Conservation (phyloP, 2,329 filamentous ascomycete genomes). For the Teratosphaeria pseudoeucalypti region DNA sequence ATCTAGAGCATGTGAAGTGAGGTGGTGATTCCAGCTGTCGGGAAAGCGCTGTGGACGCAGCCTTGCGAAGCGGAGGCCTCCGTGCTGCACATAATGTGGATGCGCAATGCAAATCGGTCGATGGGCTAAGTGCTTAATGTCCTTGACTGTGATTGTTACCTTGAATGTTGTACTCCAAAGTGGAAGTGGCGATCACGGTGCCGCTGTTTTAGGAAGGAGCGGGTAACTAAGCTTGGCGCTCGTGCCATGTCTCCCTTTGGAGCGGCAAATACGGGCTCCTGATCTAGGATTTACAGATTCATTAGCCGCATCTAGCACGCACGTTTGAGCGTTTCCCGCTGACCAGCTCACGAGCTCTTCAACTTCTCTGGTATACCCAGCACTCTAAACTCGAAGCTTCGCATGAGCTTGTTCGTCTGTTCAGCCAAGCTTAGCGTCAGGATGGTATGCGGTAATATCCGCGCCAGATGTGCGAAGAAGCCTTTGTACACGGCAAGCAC, state of each 20-base stretch:
- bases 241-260: not conserved
- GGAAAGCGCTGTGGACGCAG: too few relatives aligned
- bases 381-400: conserved; percentile 59
- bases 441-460: conserved; percentile 86
- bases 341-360: not conserved
- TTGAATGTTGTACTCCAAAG: not conserved
- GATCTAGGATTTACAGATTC: not conserved
- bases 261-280: not conserved
- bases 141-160: not conserved
- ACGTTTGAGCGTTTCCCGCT: not conserved
- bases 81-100: too few relatives aligned
- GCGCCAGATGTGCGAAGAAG: conserved; percentile 84
- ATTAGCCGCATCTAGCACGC: not conserved
- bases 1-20: too few relatives aligned
- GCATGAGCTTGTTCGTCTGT: conserved; percentile 90
- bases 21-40: too few relatives aligned
- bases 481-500: conserved; percentile 94
- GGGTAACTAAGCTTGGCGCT: not conserved
- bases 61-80: too few relatives aligned
- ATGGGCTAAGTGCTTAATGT: not conserved
- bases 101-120: too few relatives aligned
- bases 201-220: not conserved
- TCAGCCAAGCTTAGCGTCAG: conserved; percentile 79
- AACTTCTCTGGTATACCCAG: conserved; percentile 10
- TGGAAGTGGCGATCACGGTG: not conserved